phyloP scores from a whole-genome alignment of 2,329 filamentous ascomycete species.

The Ophiostoma angusticollis region DNA sequence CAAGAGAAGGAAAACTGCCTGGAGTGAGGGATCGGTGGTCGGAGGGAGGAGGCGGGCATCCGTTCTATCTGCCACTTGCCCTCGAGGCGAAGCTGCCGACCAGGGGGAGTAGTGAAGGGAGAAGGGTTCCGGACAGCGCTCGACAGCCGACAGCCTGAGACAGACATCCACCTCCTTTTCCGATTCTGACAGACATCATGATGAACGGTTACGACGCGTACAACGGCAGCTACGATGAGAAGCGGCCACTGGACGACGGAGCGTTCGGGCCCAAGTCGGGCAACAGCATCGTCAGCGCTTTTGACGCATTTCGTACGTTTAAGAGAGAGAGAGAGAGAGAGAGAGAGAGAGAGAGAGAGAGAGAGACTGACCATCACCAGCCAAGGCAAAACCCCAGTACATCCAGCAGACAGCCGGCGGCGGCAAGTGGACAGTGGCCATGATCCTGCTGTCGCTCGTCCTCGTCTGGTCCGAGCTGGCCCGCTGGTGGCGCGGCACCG shows the following conservation, averaged over 20 bases:
- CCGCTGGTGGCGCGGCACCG: constrained; percentile 73
- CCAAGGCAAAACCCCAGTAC: constrained; percentile 93
- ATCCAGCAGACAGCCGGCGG: constrained; percentile 72
- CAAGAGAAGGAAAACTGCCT: not conserved
- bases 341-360: not conserved
- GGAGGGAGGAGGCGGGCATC: too few relatives aligned
- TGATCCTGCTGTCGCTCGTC: constrained; percentile 59
- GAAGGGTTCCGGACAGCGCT: too few relatives aligned
- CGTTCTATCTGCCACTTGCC: too few relatives aligned
- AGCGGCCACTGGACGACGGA: constrained; percentile 59
- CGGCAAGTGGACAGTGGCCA: constrained; percentile 83
- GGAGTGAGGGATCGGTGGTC: not conserved
- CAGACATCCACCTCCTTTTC: too few relatives aligned
- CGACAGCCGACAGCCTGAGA: too few relatives aligned
- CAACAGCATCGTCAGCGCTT: constrained; percentile 62
- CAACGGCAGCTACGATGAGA: constrained; percentile 53
- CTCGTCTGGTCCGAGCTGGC: constrained; percentile 67
- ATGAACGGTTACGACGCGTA: constrained; percentile 81
- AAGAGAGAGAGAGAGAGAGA: not conserved
- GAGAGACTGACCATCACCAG: constrained; percentile 31
- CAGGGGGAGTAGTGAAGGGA: too few relatives aligned
- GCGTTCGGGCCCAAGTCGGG: constrained; percentile 56
- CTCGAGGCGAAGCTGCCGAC: too few relatives aligned
- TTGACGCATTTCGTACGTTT: constrained; percentile 93
- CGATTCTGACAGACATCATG: constrained; percentile 4